phyloP scores from a whole-genome alignment of 1,284 basidiomycete genomes.

The Apiotrichum brassicae region DNA sequence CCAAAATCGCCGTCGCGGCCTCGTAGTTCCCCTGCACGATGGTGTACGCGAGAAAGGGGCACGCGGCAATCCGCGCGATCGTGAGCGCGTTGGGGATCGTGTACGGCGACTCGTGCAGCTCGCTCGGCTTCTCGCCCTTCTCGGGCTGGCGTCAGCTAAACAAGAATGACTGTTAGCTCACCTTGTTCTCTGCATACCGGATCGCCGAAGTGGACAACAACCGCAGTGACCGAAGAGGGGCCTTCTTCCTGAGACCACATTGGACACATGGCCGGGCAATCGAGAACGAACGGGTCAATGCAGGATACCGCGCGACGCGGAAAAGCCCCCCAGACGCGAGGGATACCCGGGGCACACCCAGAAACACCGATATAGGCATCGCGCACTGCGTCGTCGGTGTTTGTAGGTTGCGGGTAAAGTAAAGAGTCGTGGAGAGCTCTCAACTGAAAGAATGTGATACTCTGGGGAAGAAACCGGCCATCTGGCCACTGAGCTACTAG shows the following conservation, averaged over 20 bases:
- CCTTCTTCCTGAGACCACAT: too few relatives aligned
- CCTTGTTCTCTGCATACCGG: not conserved
- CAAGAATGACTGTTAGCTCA: too few relatives aligned
- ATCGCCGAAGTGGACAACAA: not conserved
- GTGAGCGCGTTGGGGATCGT: conserved; percentile 91
- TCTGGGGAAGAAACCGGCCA: too few relatives aligned
- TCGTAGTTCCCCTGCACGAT: conserved; percentile 77
- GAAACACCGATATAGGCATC: conserved; percentile 9
- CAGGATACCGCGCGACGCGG: too few relatives aligned
- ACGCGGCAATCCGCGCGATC: conserved; percentile 73
- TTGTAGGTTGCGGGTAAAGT: too few relatives aligned
- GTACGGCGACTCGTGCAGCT: conserved; percentile 78
- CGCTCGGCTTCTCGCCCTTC: conserved; percentile 3
- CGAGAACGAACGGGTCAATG: not conserved
- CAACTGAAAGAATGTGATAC: too few relatives aligned
- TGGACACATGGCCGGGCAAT: not conserved
- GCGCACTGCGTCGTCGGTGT: too few relatives aligned
- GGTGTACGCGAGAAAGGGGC: conserved; percentile 86
- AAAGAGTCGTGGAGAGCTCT: too few relatives aligned
- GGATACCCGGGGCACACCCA: conserved; percentile 3
- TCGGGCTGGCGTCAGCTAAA: too few relatives aligned
- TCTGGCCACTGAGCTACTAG: too few relatives aligned
- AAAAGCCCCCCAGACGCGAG: too few relatives aligned
- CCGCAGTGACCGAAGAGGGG: not conserved
- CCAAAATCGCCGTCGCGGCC: conserved; percentile 71